Base-by-base conservation (phyloP, 768 basidiomycete genomes). In the Tricholoma hemisulphureum region DNA sequence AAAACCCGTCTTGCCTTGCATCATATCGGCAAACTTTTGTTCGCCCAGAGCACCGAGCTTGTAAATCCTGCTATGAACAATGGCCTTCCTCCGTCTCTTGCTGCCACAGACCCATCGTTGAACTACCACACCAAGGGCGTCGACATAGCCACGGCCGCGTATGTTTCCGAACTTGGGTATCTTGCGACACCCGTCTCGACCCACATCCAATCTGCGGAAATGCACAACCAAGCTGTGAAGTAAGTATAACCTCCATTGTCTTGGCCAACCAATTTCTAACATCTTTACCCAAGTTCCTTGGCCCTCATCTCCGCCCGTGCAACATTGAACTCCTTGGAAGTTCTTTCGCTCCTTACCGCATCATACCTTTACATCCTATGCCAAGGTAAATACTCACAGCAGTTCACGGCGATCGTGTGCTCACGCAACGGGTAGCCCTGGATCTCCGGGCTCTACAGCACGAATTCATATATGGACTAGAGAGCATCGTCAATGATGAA, bases 221-320 rank as follows among this genome's bases (percentile, higher is more conserved):
- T 91, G 81, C 88, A 91, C 63, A 93, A 93, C 64, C 90, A 92
- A 68, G 85, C 89, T 9, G 82, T 92, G 67, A 93, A 92, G 88
- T 87, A 63, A 65, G 86, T 73, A 39, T 41, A 28, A 16, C 16
- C 28, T 18, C 6, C n/a, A n/a, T 39, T 23, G 14, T n/a, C 2
- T 24, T 29, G 14, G 43, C 9, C 18, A 53, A 13, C 45, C 26
- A 49, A 43, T 11, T 53, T 28, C 31, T 29, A 18, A 49, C 28
- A 4, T 29, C 23, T 13, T 3, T 18, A 10, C 46, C 43, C 16
- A 51, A 82, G 81, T 59, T 83, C 82, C 26, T 66, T 83, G 66
- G 89, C 90, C 8, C 75, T 91, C 61, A 86, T 91, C 56, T 88
- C 88, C 37, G 88, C 85, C 16, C 83, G 90, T 31, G 86, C 87